Conservation (phyloP, 164 flowering plant genomes). For the Litsea cubeba region DNA sequence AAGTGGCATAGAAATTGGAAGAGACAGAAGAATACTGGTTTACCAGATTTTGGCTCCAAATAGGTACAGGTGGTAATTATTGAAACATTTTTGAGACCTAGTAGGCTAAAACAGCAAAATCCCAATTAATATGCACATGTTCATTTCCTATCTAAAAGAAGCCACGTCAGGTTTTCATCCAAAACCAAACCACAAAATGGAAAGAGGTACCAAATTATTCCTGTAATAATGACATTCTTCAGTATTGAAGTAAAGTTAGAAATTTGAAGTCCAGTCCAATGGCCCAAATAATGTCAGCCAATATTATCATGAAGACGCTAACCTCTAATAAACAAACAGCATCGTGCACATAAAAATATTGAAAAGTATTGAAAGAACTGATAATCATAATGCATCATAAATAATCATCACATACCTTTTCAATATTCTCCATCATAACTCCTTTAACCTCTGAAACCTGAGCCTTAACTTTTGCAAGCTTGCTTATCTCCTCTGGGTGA, state of each 20-base stretch:
- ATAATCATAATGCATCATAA: background rate
- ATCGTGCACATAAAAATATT: background rate
- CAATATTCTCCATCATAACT: constrained; percentile 31
- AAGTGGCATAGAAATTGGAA: background rate
- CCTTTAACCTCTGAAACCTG: constrained; percentile 33
- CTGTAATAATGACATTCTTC: too few species aligned
- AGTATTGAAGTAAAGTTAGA: background rate
- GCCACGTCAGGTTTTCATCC: too few species aligned
- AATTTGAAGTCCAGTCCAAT: background rate
- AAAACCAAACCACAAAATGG: background rate
- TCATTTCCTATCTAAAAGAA: too few species aligned
- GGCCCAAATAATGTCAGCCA: background rate
- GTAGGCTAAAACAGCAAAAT: background rate
- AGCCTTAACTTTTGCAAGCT: constrained; percentile 31
- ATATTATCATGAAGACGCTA: too few species aligned
- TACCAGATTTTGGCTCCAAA: background rate
- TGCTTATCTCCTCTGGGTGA: constrained; percentile 28
- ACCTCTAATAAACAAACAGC: background rate
- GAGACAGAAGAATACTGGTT: background rate
- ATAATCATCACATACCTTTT: constrained; percentile 19
- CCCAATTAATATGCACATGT: background rate
- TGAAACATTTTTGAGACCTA: background rate
- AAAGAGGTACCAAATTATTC: background rate
- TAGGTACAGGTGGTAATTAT: background rate
- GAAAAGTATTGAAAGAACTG: background rate